Base-by-base conservation (phyloP, 2,329 filamentous ascomycete species). In the Epichloe scottii region DNA sequence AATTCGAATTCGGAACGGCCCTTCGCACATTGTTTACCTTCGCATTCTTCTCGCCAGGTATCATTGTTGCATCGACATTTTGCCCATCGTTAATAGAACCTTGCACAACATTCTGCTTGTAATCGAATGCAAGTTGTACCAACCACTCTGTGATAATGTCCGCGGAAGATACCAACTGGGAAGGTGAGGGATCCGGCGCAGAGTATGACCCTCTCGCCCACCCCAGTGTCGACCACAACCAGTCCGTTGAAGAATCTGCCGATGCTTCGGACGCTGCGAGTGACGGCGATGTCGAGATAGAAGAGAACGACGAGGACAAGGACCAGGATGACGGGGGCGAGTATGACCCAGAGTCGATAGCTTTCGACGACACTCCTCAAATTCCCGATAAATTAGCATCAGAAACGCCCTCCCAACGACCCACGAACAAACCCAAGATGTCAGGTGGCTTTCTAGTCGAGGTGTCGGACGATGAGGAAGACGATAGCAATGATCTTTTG, bases 401-500 rank as follows among this genome's bases (percentile, higher is more conserved):
- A 38, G 55, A 61, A 34, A 58, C 59, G 33, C 56, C 58, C 26
- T 57, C 59, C 15, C 65, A 64, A 54, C 60, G 57, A 50, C 57
- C 59, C 53, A 37, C 62, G 4, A 58, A 66, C 53, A 84, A 84
- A 65, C 80, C 76, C 35, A 79, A 79, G 64, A 78, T 73, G 54
- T 73, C 76, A 23, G 78, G 77, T 41, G 78, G 78, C 43, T 82
- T 82, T 66, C 66, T 81, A 61, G 71, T 81, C 59, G 77, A 75
- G 62, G 78, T 76, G 50, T 81, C 77, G 33, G 78, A 81, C 56
- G 76, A 78, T 35, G 78, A 80, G 58, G 77, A 78, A 4, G 62
- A 68, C 30, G 58, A 59, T 1, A 56, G 58, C 49, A 61, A 63
- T 34, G 12, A 38, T 10, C 21, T 47, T 17, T 61, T 64, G 40